A percentile compares a stretch with the other conserved stretches of the same genome.
Conservation (phyloP, 495 filamentous ascomycete species). For the Aspergillus diversus region DNA sequence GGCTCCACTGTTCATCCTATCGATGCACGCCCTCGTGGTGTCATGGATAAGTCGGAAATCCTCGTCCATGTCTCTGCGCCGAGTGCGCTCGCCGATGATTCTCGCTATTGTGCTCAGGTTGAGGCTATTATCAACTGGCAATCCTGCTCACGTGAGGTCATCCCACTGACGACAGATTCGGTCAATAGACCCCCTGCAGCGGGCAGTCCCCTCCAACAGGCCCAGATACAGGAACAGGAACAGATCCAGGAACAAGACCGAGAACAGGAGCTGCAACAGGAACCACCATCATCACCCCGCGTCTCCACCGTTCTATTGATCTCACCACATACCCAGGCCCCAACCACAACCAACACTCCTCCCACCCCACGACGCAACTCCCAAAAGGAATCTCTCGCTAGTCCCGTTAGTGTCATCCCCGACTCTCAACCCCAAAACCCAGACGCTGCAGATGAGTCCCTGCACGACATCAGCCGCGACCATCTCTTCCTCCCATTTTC, state of each 20-base stretch:
- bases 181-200: not conserved
- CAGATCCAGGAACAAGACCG: too few species aligned
- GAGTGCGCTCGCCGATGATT: slow-evolving; percentile 62
- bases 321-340: slow-evolving; percentile 1
- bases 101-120: slow-evolving; percentile 63
- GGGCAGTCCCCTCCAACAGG: too few species aligned
- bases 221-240: too few species aligned
- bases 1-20: slow-evolving; percentile 5
- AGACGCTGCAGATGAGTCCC: slow-evolving; percentile 9
- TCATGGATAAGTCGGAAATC: slow-evolving; percentile 53
- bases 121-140: slow-evolving; percentile 64
- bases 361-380: not conserved
- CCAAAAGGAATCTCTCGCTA: slow-evolving; percentile 41
- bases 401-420: slow-evolving; percentile 52
- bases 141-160: slow-evolving; percentile 34
- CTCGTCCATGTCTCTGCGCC: slow-evolving; percentile 72
- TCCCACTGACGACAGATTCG: slow-evolving; percentile 18
- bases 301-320: slow-evolving; percentile 6
- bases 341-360: not conserved
- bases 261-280: too few species aligned
- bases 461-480: not conserved
- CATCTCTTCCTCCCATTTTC: slow-evolving; percentile 8
- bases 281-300: slow-evolving; percentile 6
- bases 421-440: slow-evolving; percentile 40
- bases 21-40: slow-evolving; percentile 1